These are phyloP conservation scores for Tausonia pullulans DNA, from an alignment of 1,284 basidiomycete species.

Conservation along the genomic window DNA sequence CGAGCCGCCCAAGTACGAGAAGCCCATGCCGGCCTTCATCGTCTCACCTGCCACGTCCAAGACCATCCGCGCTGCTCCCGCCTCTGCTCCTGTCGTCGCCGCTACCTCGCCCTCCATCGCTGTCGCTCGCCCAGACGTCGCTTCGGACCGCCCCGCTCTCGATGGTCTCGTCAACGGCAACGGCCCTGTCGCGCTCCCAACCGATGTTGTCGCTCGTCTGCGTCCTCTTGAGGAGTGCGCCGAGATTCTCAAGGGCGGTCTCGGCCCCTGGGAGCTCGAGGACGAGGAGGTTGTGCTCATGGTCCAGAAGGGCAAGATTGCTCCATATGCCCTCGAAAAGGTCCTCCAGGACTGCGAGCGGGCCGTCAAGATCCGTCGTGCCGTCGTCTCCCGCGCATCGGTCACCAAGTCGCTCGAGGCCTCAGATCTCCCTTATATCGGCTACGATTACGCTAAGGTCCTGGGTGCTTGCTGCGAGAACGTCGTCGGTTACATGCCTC, in stretches of 20 bases:
- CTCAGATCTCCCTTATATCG: slow-evolving; percentile 68
- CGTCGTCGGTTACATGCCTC: slow-evolving; percentile 91
- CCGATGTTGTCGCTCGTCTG: neutral
- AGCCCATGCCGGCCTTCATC: slow-evolving; percentile 12
- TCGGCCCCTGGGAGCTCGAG: slow-evolving; percentile 49
- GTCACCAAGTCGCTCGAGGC: slow-evolving; percentile 72
- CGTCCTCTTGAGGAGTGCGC: slow-evolving; percentile 62
- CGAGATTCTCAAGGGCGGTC: slow-evolving; percentile 74
- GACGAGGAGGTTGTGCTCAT: slow-evolving; percentile 90
- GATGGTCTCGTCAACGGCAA: slow-evolving; percentile 15
- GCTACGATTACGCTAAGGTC: slow-evolving; percentile 90
- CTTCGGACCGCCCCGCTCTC: slow-evolving; percentile 8
- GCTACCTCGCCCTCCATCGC: too few relatives aligned
- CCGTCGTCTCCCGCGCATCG: slow-evolving; percentile 83
- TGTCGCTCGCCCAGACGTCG: neutral
- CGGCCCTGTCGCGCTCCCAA: slow-evolving; percentile 3
- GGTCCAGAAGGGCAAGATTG: slow-evolving; percentile 84
- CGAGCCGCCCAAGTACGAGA: slow-evolving; percentile 20
- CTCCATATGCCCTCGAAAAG: slow-evolving; percentile 90
- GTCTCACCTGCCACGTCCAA: neutral
- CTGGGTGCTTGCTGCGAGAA: slow-evolving; percentile 99
- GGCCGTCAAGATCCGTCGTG: slow-evolving; percentile 76
- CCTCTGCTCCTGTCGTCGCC: too few relatives aligned
- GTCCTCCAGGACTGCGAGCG: slow-evolving; percentile 73
- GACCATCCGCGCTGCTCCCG: too few relatives aligned